phyloP scores from a whole-genome alignment of 306 rosid species.

The Trichosanthes truncata region DNA sequence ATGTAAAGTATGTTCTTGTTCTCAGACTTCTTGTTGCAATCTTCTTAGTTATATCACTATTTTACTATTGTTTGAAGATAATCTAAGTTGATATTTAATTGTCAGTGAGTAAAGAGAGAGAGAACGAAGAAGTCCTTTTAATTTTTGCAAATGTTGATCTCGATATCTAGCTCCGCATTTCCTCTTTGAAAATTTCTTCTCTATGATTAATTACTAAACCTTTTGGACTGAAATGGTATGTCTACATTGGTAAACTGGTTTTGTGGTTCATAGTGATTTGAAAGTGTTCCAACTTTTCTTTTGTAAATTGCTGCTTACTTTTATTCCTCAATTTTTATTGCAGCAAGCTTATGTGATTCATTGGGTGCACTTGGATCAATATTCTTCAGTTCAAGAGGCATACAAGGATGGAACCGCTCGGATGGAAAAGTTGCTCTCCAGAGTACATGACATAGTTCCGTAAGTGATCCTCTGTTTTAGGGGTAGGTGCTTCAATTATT shows the following conservation, averaged over 20 bases:
- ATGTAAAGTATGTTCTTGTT: background rate
- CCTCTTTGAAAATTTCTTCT: background rate
- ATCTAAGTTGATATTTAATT: background rate
- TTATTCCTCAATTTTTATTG: conserved; percentile 7
- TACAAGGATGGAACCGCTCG: conserved; percentile 47
- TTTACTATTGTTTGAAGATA: background rate
- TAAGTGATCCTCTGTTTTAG: conserved; percentile 28
- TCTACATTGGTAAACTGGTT: background rate
- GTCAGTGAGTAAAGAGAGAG: background rate
- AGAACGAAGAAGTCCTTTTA: background rate
- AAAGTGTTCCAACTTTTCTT: background rate
- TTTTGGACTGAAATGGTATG: background rate
- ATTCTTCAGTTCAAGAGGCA: conserved; percentile 66
- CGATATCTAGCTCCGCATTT: background rate
- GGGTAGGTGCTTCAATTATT: background rate
- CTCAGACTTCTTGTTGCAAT: background rate
- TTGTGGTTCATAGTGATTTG: background rate
- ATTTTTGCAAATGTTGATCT: background rate
- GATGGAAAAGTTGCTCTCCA: conserved; percentile 53
- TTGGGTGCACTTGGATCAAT: conserved; percentile 78
- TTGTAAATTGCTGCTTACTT: background rate
- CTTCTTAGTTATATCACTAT: background rate
- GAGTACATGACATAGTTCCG: conserved; percentile 79
- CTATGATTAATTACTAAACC: background rate
- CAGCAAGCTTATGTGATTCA: conserved; percentile 87